Conservation (phyloP, 352 stramenopile species). For the Sclerospora graminicola region DNA sequence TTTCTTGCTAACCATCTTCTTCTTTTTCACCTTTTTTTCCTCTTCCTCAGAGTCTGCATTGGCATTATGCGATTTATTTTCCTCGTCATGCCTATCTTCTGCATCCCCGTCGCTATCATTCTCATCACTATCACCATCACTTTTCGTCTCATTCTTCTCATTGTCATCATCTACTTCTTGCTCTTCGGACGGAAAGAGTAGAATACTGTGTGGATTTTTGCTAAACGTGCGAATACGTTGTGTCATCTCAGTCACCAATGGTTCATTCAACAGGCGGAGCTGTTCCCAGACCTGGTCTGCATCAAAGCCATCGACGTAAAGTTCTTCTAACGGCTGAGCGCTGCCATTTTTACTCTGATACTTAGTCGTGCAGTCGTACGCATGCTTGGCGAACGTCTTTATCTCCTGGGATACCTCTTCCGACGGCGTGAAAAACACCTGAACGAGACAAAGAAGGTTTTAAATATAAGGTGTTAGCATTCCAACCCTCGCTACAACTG, state of each 20-base stretch:
- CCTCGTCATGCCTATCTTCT: constrained; percentile 11
- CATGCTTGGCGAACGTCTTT: constrained; percentile 69
- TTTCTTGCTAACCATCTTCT: constrained; percentile 44
- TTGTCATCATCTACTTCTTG: constrained; percentile 23
- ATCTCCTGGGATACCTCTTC: constrained; percentile 51
- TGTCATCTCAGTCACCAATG: constrained; percentile 52
- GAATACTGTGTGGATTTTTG: constrained; percentile 48
- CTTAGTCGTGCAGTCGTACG: constrained; percentile 62
- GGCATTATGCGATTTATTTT: constrained; percentile 11
- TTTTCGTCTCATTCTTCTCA: constrained; percentile 3
- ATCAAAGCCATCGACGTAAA: constrained; percentile 79
- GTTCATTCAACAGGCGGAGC: constrained; percentile 70
- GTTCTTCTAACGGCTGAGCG: constrained; percentile 46
- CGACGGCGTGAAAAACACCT: constrained; percentile 75
- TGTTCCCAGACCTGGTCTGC: constrained; percentile 82
- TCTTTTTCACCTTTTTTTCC: constrained; percentile 22
- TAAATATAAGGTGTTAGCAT: background rate
- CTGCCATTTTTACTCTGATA: constrained; percentile 36
- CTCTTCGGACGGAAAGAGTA: constrained; percentile 48
- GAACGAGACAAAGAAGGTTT: constrained; percentile 2
- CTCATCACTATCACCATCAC: background rate
- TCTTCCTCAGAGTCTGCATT: constrained; percentile 19
- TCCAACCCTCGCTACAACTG: background rate
- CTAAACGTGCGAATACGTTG: constrained; percentile 60
- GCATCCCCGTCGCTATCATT: background rate